Conservation (phyloP, 768 basidiomycete species). For the Pilatotrama ljubarskyi region DNA sequence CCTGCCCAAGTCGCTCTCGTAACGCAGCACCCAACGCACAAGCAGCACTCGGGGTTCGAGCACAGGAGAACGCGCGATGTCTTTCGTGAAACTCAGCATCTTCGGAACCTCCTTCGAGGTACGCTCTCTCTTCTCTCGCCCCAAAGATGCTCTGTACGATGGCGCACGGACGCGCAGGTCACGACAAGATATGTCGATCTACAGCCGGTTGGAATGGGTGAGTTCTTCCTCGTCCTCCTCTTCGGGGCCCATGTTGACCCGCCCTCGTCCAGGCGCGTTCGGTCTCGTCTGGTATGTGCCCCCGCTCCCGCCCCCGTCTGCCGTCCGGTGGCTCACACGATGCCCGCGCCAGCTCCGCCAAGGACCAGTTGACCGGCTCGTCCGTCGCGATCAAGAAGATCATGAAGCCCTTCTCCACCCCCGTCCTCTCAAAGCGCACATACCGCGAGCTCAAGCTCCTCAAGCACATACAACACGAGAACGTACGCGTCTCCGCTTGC, state of each 20-base stretch:
- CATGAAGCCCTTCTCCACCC: constrained; percentile 99
- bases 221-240: constrained; percentile 31
- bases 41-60: neutral
- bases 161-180: constrained; percentile 53
- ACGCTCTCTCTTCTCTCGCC: constrained; percentile 22
- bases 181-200: constrained; percentile 99
- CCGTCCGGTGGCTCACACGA: constrained; percentile 1
- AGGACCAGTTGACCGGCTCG: constrained; percentile 90
- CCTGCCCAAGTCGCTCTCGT: neutral
- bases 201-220: constrained; percentile 99
- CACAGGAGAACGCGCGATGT: constrained; percentile 48
- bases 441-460: constrained; percentile 97
- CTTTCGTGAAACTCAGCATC: constrained; percentile 97
- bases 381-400: constrained; percentile 99
- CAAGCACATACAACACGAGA: constrained; percentile 98
- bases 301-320: neutral
- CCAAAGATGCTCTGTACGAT: neutral
- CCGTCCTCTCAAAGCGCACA: constrained; percentile 96
- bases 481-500: constrained; percentile 53
- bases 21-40: neutral
- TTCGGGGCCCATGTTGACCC: neutral
- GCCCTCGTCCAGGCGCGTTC: constrained; percentile 70
- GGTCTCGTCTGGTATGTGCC: constrained; percentile 89
- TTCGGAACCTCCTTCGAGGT: constrained; percentile 98
- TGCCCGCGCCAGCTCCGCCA: constrained; percentile 70